Base-by-base conservation (phyloP, 164 flowering plant genomes). In the Tetrastigma voinierianum region DNA sequence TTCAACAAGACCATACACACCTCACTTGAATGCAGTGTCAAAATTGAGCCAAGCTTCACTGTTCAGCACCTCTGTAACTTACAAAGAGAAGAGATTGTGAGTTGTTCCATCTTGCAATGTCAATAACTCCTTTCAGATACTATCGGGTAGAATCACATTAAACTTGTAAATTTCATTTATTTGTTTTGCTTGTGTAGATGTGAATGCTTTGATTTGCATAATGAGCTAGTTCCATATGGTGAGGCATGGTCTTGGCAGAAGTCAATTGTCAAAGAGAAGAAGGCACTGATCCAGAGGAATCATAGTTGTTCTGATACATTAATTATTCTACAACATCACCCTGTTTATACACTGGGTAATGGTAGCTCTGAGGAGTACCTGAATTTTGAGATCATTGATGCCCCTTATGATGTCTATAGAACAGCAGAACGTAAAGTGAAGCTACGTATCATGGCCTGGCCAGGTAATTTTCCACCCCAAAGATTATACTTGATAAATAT, bases 391-490 rank as follows among this genome's bases (percentile, higher is more conserved):
- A 44, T 74, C 16, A 73, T 84, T 11, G 55, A 89, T 67, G 75
- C 96, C 71, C 93, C 95, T 72, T 87, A 67, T 59, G 87, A 88
- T 69, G 72, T 87, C 74, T 82, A 83, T 77, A 74, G 85, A 63
- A 89, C n/a, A n/a, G n/a, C 92, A 4, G 97, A 95, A 62, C 96
- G 98, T 5, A 96, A 97, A 11, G 97, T 1, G 96, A 95, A 73
- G 97, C 91, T 68, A 91, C 98, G 2, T 95, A 84, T 72, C 98
- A 95, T 74, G 98, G 13, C 98, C 98, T 76, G 98, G 97, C 24
- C 98, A 95, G 97, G 97, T 94, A 72, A 49, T 18, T 17, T 62
- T 43, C 44, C 2, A n/a, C 18, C 45, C 40, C 40, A 32, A 32
- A 32, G 40, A 7, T 32, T 32, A 7, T 32, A 32, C 40, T 4